A percentile compares a stretch with the other conserved stretches of the same genome.
Conservation (phyloP, 257 asterid genomes). For the Solanum rostratum region DNA sequence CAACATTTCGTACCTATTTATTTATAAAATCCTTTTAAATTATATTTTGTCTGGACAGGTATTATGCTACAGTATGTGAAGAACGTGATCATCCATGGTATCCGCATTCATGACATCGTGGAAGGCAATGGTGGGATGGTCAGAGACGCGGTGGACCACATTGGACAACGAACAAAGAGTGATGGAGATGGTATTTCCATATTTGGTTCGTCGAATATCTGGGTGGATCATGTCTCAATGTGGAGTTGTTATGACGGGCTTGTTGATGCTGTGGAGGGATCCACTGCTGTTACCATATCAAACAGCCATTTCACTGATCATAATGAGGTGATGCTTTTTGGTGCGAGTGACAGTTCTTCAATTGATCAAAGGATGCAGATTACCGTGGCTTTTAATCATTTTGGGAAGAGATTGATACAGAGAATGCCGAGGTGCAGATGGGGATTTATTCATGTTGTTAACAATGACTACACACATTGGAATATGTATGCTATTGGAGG, state of each 20-base stretch:
- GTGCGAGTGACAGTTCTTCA: conserved; percentile 45
- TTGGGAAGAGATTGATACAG: conserved; percentile 74
- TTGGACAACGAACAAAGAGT: conserved; percentile 40
- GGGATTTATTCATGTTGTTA: conserved; percentile 75
- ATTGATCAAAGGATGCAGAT: conserved; percentile 57
- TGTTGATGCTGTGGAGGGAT: conserved; percentile 51
- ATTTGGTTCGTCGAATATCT: conserved; percentile 48
- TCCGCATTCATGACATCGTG: conserved; percentile 35
- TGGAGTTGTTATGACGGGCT: conserved; percentile 45
- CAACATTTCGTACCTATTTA: background rate
- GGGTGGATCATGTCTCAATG: conserved; percentile 94
- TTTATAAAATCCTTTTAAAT: background rate
- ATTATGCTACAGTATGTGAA: conserved; percentile 47
- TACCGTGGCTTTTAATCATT: conserved; percentile 80
- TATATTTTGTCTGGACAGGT: conserved; percentile 1
- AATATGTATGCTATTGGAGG: conserved; percentile 94
- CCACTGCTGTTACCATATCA: conserved; percentile 69
- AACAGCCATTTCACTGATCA: conserved; percentile 82
- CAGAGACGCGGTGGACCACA: conserved; percentile 45
- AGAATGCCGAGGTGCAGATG: conserved; percentile 83
- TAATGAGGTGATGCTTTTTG: conserved; percentile 73
- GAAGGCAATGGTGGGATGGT: conserved; percentile 43
- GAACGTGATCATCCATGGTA: conserved; percentile 65
- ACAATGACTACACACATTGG: conserved; percentile 95
- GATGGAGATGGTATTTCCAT: conserved; percentile 87